Percentiles rank a stretch among this genome's conserved stretches.
These are phyloP conservation scores for Phaeolepiota aurea DNA, from an alignment of 768 basidiomycete genomes.

Conservation along the genomic window DNA sequence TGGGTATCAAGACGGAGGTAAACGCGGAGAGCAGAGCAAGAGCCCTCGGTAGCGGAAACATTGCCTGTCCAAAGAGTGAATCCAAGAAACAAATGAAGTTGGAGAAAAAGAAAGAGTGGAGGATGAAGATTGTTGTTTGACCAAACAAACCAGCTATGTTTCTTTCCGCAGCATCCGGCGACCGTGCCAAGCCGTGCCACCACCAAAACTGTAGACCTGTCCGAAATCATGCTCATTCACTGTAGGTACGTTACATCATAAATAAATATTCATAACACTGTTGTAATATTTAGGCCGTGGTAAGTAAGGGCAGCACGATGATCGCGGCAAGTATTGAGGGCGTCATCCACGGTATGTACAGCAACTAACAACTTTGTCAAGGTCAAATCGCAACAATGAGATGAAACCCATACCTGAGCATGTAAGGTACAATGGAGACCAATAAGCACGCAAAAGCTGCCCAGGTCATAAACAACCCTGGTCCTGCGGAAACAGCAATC, in stretches of 20 bases:
- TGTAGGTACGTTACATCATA: no score
- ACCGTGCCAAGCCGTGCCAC: no score
- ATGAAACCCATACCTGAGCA: constrained; percentile 52
- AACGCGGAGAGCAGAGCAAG: constrained; percentile 27
- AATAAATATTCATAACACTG: no score
- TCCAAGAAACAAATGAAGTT: constrained; percentile 5
- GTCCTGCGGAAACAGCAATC: constrained; percentile 53
- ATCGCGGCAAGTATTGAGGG: no score
- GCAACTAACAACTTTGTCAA: no score
- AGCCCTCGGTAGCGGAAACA: constrained; percentile 19
- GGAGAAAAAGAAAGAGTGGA: constrained; percentile 8
- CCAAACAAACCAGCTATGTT: no score
- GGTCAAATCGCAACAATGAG: neutral
- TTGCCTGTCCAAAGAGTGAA: constrained; percentile 10
- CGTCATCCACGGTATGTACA: constrained; percentile 72
- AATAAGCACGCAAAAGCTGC: constrained; percentile 62
- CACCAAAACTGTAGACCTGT: no score
- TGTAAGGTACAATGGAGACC: constrained; percentile 63
- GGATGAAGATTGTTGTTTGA: no score
- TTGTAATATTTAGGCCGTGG: no score
- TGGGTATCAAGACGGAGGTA: constrained; percentile 31
- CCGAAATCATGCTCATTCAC: no score
- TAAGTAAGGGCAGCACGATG: no score
- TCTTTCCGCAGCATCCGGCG: no score
- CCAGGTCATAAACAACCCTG: constrained; percentile 64